A percentile compares a stretch with the other conserved stretches of the same genome.
These are phyloP conservation scores for Raphanus sativus DNA, from an alignment of 345 rosid genomes.

Conservation along the genomic window DNA sequence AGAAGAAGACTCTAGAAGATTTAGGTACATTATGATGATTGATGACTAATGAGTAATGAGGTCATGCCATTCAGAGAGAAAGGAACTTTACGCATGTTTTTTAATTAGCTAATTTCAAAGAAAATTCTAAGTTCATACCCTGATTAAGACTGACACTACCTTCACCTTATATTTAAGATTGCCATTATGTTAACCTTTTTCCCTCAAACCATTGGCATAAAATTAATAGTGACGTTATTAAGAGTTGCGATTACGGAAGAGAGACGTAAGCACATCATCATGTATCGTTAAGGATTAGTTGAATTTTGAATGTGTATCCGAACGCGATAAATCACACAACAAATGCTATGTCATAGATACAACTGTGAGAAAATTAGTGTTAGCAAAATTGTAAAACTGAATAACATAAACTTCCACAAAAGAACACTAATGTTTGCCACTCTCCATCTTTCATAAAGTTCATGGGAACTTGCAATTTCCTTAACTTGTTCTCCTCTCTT, in stretches of 20 bases:
- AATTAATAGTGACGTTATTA: not conserved
- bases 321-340: not conserved
- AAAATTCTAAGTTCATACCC: conserved; percentile 1
- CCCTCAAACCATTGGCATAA: not conserved
- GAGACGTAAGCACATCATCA: not conserved
- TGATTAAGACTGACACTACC: not conserved
- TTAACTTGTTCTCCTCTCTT: not conserved
- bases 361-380: not conserved
- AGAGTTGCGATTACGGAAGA: not conserved
- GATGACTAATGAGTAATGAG: not conserved
- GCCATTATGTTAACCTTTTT: not conserved
- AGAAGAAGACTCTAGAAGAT: conserved; percentile 30
- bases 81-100: conserved; percentile 13
- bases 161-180: not conserved
- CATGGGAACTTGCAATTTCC: not conserved
- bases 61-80: not conserved
- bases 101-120: not conserved
- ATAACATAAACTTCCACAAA: not conserved
- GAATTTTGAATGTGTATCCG: not conserved
- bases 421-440: not conserved
- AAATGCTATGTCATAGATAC: not conserved
- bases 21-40: conserved; percentile 3
- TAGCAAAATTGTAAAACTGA: not conserved
- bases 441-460: not conserved
- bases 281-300: not conserved